Evolutionary conservation across 805 yeast genomes (phyloP), one percentile per base, ranked within the genome.

Genomic region (Pichia scutulata): DNA sequence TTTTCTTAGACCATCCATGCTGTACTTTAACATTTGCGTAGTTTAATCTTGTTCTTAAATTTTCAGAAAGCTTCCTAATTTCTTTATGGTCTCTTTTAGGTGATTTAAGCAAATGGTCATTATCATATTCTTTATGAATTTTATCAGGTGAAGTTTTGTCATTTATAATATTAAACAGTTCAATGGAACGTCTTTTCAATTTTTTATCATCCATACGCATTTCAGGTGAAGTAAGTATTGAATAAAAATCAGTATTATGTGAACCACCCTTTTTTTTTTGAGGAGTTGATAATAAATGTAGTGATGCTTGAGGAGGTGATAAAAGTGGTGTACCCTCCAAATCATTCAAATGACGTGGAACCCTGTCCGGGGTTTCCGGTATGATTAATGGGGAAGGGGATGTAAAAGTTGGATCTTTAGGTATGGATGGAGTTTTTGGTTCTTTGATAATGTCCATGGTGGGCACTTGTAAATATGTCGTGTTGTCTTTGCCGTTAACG

Each of bases 21-120:
- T 68, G 69, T 21, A 68, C 64, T 55, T 68, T 68, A 21, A 65
- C 46, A 50, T 64, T 64, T 5, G 72, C 72, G 48, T 69, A 67
- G 41, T 65, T 67, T 37, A 69, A 60, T 43, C 71, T 52, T 13
- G 71, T 63, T 41, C 65, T 65, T 42, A 69, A 60, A 48, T 67
- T 67, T 24, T 66, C 68, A 3, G 70, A 65, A 18, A 69, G 66
- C 52, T 66, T 68, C 46, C 64, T 66, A 14, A 69, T 64, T 41
- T 69, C 70, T 14, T 54, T 55, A 41, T 65, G 64, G 41, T 64
- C 44, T 37, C 50, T 47, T 23, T 40, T 46, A 12, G 57, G 57
- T 12, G 57, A 53, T 57, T 58, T 46, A 4, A 50, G 22, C 18
- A 50, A 40, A 42, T 46, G 50, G 2, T 50, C 52, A 37, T 37